A percentile compares a stretch with the other conserved stretches of the same genome.
Conservation (phyloP, 2,329 filamentous ascomycete genomes). For the Fusarium sp. region DNA sequence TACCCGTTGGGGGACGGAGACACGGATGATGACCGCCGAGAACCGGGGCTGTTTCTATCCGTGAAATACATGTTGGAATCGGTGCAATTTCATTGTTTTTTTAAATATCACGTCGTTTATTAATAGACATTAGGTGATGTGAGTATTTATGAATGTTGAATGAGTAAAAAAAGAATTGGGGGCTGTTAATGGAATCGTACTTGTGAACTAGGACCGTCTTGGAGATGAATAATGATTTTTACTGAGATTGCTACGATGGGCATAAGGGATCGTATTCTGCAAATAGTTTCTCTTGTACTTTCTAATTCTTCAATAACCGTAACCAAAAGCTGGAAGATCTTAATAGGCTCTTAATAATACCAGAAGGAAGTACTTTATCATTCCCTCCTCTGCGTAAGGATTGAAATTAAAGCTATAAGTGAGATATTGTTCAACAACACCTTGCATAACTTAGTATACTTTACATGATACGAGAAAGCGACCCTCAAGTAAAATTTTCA, state of each 20-base stretch:
- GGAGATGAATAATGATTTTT: neutral
- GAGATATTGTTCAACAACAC: neutral
- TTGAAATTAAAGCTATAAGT: neutral
- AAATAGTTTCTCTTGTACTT: neutral
- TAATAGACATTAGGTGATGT: neutral
- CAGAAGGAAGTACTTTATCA: neutral
- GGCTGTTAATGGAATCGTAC: no score
- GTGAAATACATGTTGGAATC: neutral
- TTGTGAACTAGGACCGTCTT: neutral
- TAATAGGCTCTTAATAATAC: neutral
- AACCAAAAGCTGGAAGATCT: neutral
- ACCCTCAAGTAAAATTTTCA: neutral
- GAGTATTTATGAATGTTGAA: no score
- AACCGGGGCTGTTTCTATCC: neutral
- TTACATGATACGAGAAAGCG: neutral
- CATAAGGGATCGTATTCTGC: neutral
- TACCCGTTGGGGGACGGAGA: slow-evolving; percentile 19
- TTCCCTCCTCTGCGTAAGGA: neutral
- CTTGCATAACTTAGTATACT: neutral
- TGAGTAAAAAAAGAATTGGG: neutral
- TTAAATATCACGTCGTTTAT: neutral
- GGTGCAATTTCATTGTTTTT: neutral
- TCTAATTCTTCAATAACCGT: neutral
- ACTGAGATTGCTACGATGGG: neutral
- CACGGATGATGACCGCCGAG: slow-evolving; percentile 12